Base-by-base conservation (phyloP, 2,329 filamentous ascomycete species). In the Exophiala xenobiotica region DNA sequence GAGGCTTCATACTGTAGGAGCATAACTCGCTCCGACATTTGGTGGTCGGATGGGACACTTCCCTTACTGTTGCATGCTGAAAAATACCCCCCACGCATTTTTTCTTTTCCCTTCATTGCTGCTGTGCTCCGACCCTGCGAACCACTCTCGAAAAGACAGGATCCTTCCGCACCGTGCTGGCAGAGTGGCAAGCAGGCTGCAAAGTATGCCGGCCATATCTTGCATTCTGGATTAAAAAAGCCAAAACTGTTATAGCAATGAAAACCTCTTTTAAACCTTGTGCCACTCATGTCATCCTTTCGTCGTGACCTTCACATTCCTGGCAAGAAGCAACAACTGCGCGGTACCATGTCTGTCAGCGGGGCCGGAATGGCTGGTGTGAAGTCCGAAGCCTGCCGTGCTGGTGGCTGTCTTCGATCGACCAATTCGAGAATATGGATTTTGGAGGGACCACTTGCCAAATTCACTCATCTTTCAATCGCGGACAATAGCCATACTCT, bases 401-500 rank as follows among this genome's bases (percentile, higher is more conserved):
- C n/a, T n/a, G n/a, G n/a, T n/a, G n/a, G n/a, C n/a, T n/a, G n/a
- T n/a, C n/a, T n/a, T n/a, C n/a, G n/a, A n/a, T n/a, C n/a, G n/a
- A n/a, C n/a, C n/a, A n/a, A n/a, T n/a, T n/a, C n/a, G n/a, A n/a
- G n/a, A n/a, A n/a, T n/a, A n/a, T n/a, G n/a, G n/a, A n/a, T n/a
- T n/a, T n/a, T n/a, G n/a, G n/a, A n/a, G n/a, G n/a, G n/a, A n/a
- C n/a, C n/a, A n/a, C n/a, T n/a, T n/a, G n/a, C n/a, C n/a, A n/a
- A n/a, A n/a, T n/a, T n/a, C n/a, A n/a, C n/a, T n/a, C n/a, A n/a
- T 3, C 12, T 6, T 35, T 60, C 56, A 60, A 7, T 60, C 56
- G 33, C 47, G 55, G 24, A 63, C 59, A 20, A 78, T 77, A 56
- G 83, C 83, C 80, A 87, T 85, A 67, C 83, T 87, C 79, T 85